phyloP scores from a whole-genome alignment of 2,329 filamentous ascomycete species.

The Esteya vermicola region DNA sequence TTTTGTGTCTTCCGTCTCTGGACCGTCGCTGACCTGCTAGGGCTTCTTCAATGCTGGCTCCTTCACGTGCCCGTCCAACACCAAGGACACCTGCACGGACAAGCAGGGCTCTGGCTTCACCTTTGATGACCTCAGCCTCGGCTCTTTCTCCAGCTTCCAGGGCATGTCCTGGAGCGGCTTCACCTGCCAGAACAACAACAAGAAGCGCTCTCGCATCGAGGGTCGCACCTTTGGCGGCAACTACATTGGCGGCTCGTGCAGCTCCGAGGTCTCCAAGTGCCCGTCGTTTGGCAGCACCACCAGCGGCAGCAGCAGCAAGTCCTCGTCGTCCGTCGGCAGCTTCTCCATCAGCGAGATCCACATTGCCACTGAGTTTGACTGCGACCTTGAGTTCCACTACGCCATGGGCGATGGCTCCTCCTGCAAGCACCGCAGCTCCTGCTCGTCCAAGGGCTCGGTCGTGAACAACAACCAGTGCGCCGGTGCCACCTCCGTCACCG shows the following conservation, averaged over 20 bases:
- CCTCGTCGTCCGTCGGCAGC: conserved; percentile 27
- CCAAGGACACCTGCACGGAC: conserved; percentile 62
- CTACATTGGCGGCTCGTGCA: conserved; percentile 44
- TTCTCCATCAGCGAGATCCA: conserved; percentile 70
- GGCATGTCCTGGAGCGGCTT: conserved; percentile 65
- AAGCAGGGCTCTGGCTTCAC: conserved; percentile 57
- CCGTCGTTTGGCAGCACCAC: conserved; percentile 46
- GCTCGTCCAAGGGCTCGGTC: conserved; percentile 51
- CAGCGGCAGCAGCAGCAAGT: too few species aligned
- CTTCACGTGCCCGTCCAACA: conserved; percentile 57
- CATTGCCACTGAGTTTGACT: conserved; percentile 59
- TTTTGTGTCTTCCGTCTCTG: background rate
- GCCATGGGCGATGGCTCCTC: conserved; percentile 66
- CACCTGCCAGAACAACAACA: conserved; percentile 36
- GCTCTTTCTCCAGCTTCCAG: conserved; percentile 50
- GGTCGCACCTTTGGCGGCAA: conserved; percentile 41
- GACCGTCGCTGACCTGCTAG: conserved; percentile 1
- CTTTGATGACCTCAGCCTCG: conserved; percentile 50
- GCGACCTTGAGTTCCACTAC: conserved; percentile 74
- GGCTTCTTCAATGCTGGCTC: conserved; percentile 20
- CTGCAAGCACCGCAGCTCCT: conserved; percentile 66
- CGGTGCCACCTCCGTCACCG: conserved; percentile 69
- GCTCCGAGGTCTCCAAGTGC: conserved; percentile 27
- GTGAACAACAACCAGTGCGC: conserved; percentile 82
- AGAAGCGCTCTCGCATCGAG: conserved; percentile 42